Evolutionary conservation across 805 yeast genomes (phyloP), one percentile per base, ranked within the genome.

Genomic region (Candida tallmaniae): DNA sequence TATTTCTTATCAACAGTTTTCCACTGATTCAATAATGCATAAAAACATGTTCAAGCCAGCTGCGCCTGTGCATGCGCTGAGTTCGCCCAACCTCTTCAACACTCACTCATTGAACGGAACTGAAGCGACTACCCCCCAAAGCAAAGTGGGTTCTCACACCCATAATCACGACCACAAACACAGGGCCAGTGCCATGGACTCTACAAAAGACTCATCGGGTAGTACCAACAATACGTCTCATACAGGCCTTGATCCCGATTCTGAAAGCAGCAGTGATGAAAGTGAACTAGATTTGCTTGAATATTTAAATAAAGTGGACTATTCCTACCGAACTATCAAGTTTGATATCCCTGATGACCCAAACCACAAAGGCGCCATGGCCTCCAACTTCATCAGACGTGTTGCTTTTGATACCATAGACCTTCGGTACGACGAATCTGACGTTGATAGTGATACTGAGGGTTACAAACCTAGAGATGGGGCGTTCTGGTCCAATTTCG

Each of bases 331-430:
- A 17, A 26, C 33, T 20, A 36, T 58, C 34, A 36, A 37, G 21
- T 47, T 51, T 31, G 17, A 6, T 6, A 36, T 54, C 3, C 45
- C 54, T 8, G 37, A 43, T 8, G 36, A 40, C 2, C 22, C 23
- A 4, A 18, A 30, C 17, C 35, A 43, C 11, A 30, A 23, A 10
- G 7, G 40, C 24, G 29, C 28, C 14, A 32, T 39, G 27, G 35
- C 24, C 24, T 42, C 23, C 37, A 34, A 42, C 10, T 62, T 51
- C 38, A 35, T 46, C 12, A 57, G 57, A 20, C 51, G 75, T 31
- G 78, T 76, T 2, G 68, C 77, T 2, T 76, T 74, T 46, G 80
- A 76, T 50, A 73, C 80, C 12, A 70, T 76, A 13, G 65, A 74
- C 37, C 33, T 65, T 17, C 52, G 53, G 36, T 58, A 50, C 39